Base-by-base conservation (phyloP, 805 yeast species). In the Candida alai region DNA sequence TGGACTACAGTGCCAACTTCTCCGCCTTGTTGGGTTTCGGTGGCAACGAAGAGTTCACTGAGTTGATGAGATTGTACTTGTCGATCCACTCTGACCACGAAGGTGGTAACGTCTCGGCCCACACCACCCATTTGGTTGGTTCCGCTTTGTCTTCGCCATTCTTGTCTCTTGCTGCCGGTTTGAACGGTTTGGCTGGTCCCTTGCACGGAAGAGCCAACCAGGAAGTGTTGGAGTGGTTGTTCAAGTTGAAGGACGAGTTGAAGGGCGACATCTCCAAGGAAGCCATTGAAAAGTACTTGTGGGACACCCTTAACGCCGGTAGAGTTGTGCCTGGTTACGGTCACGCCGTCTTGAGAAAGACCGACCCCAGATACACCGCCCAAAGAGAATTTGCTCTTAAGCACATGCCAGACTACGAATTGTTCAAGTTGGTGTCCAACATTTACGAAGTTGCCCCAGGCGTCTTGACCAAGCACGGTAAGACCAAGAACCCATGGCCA, bases 301-400 rank as follows among this genome's bases (percentile, higher is more conserved):
- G 93, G 93, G 69, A 70, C 25, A 65, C 82, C 34, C 70, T 84
- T 46, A 76, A 80, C 59, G 67, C 79, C 30, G 85, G 85, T 42
- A 74, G 88, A 52, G 93, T 84, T 41, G 79, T 84, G 43, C 94
- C 94, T 43, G 94, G 94, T 42, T 84, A 84, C 66, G 94, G 94
- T 30, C 94, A 84, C 60, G 93, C 93, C 36, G 93, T 84, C 34
- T 70, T 84, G 59, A 73, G 94, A 64, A 78, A 76, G 70, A 78
- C 90, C 32, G 93, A 84, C 60, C 93, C 93, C 41, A 73, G 93
- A 51, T 84, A 78, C 65, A 69, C 74, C 37, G 90, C 89, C 39
- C 80, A 79, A 69, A 68, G 81, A 52, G 74, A 74, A 51, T 82
- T 81, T 58, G 88, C 81, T 34, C 64, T 70, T 50, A 70, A 49